phyloP scores from a whole-genome alignment of 495 filamentous ascomycete species.

The Staphylotrichum longicolle region DNA sequence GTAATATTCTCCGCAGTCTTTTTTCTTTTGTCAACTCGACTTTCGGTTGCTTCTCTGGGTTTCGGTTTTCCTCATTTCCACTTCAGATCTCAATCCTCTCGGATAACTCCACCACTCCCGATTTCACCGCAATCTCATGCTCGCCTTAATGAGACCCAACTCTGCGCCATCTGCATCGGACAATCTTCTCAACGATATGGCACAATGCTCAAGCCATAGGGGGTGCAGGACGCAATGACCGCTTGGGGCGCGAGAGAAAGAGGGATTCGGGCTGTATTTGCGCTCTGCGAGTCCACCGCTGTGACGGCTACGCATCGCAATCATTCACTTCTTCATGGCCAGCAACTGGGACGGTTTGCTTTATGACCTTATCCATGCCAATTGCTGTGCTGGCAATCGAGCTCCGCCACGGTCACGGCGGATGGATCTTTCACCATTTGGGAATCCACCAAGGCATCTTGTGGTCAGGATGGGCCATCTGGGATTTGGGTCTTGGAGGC shows the following conservation, averaged over 20 bases:
- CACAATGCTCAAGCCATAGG: not conserved
- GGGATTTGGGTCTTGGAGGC: not conserved
- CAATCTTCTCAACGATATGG: conserved; percentile 2
- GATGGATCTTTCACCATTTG: too few relatives aligned
- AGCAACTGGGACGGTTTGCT: too few relatives aligned
- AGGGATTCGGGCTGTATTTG: conserved; percentile 1
- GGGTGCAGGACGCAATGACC: not conserved
- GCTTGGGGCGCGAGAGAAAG: not conserved
- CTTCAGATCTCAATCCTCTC: conserved; percentile 7
- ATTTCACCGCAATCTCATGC: not conserved
- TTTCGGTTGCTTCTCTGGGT: not conserved
- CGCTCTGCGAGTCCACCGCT: not conserved
- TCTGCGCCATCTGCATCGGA: conserved; percentile 1
- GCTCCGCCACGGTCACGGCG: too few relatives aligned
- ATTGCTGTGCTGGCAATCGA: too few relatives aligned
- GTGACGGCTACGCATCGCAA: not conserved
- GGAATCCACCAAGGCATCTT: too few relatives aligned
- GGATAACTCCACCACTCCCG: not conserved
- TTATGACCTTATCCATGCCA: too few relatives aligned
- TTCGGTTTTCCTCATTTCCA: conserved; percentile 1
- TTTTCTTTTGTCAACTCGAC: conserved; percentile 13
- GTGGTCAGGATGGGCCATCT: not conserved
- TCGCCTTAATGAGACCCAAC: not conserved
- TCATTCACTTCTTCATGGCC: not conserved
- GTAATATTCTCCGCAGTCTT: conserved; percentile 6